Conservation (phyloP, 163 green algal genomes). For the Chlamydomonas reinhardtii region DNA sequence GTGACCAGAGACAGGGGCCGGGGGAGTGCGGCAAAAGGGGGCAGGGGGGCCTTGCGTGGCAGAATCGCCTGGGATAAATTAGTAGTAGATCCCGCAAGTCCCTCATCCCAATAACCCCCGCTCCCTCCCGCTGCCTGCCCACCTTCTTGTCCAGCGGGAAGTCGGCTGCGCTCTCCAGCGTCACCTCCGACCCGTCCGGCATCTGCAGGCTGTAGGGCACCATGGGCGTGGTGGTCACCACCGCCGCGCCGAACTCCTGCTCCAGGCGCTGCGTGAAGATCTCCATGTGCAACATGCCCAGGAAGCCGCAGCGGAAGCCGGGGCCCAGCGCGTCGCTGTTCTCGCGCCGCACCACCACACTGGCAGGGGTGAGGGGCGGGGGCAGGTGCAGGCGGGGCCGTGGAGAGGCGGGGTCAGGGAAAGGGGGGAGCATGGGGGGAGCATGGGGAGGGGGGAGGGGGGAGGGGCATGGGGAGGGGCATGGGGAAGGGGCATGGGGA, state of each 20-base stretch:
- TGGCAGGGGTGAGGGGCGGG: background rate
- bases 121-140: too few species aligned
- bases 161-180: constrained; percentile 54
- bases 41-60: too few species aligned
- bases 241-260: constrained; percentile 74
- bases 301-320: constrained; percentile 86
- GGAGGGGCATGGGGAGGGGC: too few species aligned
- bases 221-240: constrained; percentile 94
- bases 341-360: constrained; percentile 75
- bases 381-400: background rate
- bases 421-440: background rate
- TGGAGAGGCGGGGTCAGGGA: background rate
- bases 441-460: too few species aligned
- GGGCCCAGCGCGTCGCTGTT: constrained; percentile 86
- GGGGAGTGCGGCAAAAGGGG: too few species aligned
- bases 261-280: constrained; percentile 85
- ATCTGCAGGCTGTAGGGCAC: constrained; percentile 70
- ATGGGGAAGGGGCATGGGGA: too few species aligned
- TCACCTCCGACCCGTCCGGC: constrained; percentile 12
- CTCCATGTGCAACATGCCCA: constrained; percentile 90
- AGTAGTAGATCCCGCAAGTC: too few species aligned
- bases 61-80: too few species aligned
- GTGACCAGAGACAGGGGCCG: too few species aligned
- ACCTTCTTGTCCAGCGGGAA: constrained; percentile 59
- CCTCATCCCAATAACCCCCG: too few species aligned